Conservation (phyloP, 192 early-diverging fungal genomes). For the Backusella australiensis region DNA sequence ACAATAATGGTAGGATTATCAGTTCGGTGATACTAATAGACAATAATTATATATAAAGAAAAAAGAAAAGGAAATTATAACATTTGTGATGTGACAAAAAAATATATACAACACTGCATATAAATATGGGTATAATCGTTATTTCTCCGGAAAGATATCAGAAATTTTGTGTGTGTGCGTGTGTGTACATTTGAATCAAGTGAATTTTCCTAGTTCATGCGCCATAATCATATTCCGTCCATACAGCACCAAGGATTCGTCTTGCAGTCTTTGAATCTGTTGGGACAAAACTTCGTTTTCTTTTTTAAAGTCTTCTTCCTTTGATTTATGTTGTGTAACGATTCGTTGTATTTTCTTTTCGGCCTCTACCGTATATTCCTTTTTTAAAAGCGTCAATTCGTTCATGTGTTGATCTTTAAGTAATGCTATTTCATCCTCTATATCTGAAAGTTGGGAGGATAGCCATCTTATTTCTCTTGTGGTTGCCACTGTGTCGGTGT, state of each 20-base stretch:
- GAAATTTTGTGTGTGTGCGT: not conserved
- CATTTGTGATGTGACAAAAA: not conserved
- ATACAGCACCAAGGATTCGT: slow-evolving; percentile 4
- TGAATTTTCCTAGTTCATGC: slow-evolving; percentile 1
- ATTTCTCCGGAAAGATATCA: slow-evolving; percentile 1
- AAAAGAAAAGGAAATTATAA: not conserved
- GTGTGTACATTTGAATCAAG: not conserved
- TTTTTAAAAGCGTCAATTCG: not conserved
- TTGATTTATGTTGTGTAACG: not conserved
- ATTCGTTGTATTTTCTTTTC: not conserved
- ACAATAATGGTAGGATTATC: not conserved
- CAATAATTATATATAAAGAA: not conserved
- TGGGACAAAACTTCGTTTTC: not conserved
- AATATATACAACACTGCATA: not conserved
- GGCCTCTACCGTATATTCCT: not conserved
- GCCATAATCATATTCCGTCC: slow-evolving; percentile 13
- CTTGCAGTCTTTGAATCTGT: not conserved
- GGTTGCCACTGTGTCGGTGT: not conserved
- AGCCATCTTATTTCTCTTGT: not conserved
- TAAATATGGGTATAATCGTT: not conserved
- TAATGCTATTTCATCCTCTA: slow-evolving; percentile 6
- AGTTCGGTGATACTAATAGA: not conserved
- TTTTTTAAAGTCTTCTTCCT: not conserved
- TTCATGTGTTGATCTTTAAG: not conserved
- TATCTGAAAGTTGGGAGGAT: not conserved